Evolutionary conservation across 306 rosid genomes (phyloP).

Genomic region (Adenanthera pavonina): DNA sequence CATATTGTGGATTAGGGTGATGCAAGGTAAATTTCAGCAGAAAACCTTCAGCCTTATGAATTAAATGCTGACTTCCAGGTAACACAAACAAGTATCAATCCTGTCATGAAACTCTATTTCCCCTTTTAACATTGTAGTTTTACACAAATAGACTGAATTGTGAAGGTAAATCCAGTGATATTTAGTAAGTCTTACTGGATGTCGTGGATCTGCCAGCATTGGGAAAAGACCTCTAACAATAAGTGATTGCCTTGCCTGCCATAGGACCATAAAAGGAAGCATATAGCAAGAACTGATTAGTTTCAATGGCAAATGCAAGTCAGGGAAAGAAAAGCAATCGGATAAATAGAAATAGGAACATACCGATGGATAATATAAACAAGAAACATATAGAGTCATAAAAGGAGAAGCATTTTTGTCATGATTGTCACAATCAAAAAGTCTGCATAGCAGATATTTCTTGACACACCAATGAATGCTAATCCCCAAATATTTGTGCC

Average conservation of each 20-base stretch:
- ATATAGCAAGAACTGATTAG: conserved; percentile 18
- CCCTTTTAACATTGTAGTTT: background rate
- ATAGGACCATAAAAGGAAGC: conserved; percentile 25
- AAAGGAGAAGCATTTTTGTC: background rate
- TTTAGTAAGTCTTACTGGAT: conserved; percentile 72
- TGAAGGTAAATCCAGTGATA: conserved; percentile 7
- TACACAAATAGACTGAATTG: background rate
- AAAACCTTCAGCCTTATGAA: background rate
- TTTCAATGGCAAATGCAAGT: conserved; percentile 27
- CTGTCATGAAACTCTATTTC: background rate
- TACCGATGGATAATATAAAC: conserved; percentile 7
- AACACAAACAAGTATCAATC: background rate
- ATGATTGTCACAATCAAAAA: conserved; percentile 3
- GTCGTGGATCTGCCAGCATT: conserved; percentile 94
- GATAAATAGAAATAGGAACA: conserved; percentile 5
- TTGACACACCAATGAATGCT: conserved; percentile 4
- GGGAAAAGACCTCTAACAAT: conserved; percentile 92
- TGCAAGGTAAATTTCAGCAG: background rate
- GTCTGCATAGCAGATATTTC: conserved; percentile 5
- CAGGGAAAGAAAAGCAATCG: background rate
- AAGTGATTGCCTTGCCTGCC: conserved; percentile 93
- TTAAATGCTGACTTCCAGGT: background rate
- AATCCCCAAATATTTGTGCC: background rate
- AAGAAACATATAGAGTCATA: background rate
- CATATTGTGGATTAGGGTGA: background rate